Conservation (phyloP, 2,329 filamentous ascomycete species). For the Arachnomyces sp. region DNA sequence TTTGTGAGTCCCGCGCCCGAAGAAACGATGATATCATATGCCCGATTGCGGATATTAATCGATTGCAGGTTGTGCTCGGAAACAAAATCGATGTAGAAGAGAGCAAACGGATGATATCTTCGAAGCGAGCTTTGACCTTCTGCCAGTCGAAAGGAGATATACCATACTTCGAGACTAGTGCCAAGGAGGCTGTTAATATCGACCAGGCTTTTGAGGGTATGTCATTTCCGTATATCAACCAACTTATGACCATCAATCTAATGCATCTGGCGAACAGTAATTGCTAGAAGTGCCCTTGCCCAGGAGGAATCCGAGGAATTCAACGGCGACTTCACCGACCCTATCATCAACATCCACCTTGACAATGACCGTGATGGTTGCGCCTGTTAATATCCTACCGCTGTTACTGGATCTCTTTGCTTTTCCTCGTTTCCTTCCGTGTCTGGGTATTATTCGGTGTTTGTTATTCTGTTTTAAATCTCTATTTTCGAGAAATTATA, state of each 20-base stretch:
- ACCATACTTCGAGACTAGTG: conserved; percentile 98
- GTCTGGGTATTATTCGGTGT: too few species aligned
- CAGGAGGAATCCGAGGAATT: conserved; percentile 98
- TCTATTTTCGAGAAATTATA: too few species aligned
- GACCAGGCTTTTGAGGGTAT: conserved; percentile 74
- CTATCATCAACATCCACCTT: conserved; percentile 97
- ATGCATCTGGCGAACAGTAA: conserved; percentile 52
- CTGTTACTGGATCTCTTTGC: too few species aligned
- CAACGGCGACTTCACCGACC: conserved; percentile 93
- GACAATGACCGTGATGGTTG: conserved; percentile 90
- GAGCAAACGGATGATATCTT: conserved; percentile 93
- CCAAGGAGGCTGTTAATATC: conserved; percentile 97
- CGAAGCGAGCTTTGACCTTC: conserved; percentile 92
- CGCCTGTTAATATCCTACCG: conserved; percentile 59
- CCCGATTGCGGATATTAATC: conserved; percentile 1
- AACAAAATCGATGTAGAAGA: conserved; percentile 99
- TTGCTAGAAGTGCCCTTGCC: conserved; percentile 87
- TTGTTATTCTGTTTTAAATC: too few species aligned
- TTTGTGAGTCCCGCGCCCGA: conserved; percentile 60
- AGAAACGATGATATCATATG: too few species aligned
- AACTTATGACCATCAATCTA: conserved; percentile 1
- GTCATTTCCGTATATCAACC: conserved; percentile 15
- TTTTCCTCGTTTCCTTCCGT: too few species aligned
- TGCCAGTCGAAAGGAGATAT: conserved; percentile 97
- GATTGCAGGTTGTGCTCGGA: conserved; percentile 71